These are phyloP conservation scores for Rehmannia glutinosa DNA, from an alignment of 257 asterid species.

Conservation along the genomic window DNA sequence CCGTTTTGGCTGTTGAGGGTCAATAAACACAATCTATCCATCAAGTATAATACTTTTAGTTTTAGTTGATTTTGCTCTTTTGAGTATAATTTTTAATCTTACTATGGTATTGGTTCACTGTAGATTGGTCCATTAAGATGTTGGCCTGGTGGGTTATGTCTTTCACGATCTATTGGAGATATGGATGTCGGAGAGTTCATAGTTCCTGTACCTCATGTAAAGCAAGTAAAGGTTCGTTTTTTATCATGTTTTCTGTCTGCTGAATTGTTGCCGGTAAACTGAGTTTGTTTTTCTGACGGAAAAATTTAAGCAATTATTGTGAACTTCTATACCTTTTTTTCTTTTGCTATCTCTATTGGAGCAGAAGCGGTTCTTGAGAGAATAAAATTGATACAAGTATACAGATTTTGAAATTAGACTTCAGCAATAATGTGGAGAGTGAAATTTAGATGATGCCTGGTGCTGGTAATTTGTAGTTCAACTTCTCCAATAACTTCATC, in stretches of 20 bases:
- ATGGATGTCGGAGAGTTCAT: conserved; percentile 89
- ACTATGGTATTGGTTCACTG: conserved; percentile 4
- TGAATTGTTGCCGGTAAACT: neutral
- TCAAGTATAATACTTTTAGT: neutral
- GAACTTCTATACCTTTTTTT: too few species aligned
- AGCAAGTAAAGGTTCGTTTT: conserved; percentile 80
- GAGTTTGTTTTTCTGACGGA: neutral
- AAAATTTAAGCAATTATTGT: too few species aligned
- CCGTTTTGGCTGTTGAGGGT: too few species aligned
- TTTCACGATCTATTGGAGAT: conserved; percentile 87
- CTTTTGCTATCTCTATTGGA: too few species aligned
- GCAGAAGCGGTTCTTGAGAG: too few species aligned
- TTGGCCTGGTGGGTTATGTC: conserved; percentile 95
- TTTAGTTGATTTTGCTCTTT: neutral
- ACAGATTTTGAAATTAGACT: too few species aligned
- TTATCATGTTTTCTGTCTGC: neutral
- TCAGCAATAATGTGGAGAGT: too few species aligned
- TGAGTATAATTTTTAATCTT: neutral
- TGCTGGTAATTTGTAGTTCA: too few species aligned
- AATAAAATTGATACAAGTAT: too few species aligned
- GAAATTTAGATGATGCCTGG: too few species aligned
- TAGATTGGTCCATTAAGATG: conserved; percentile 91
- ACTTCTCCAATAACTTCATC: too few species aligned
- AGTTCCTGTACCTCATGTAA: conserved; percentile 84
- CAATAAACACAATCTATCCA: neutral